Conservation (phyloP, 73 alveolate species). For the Effrenium voratum region DNA sequence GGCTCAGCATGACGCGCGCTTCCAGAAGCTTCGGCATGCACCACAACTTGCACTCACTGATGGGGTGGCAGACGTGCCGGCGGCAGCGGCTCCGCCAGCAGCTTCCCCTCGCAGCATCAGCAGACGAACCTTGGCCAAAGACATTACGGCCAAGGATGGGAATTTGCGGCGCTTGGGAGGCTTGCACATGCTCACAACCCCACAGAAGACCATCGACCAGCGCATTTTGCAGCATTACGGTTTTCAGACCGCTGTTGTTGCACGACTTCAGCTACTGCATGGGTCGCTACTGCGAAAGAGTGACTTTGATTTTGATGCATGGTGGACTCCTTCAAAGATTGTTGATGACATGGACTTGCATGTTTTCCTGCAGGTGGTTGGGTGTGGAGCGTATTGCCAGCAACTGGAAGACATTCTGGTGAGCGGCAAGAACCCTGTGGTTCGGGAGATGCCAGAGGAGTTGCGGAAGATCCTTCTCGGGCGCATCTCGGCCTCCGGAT, state of each 20-base stretch:
- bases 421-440: not conserved
- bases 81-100: no score
- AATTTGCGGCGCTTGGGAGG: not conserved
- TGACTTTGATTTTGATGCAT: not conserved
- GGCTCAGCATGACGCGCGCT: not conserved
- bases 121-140: not conserved
- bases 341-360: constrained; percentile 79
- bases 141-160: not conserved
- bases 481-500: not conserved
- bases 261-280: constrained; percentile 46
- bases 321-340: constrained; percentile 60
- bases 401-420: constrained; percentile 38
- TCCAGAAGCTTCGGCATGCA: constrained; percentile 22
- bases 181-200: not conserved
- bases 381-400: constrained; percentile 20
- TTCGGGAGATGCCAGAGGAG: constrained; percentile 27
- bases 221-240: constrained; percentile 55
- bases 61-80: not conserved
- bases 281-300: constrained; percentile 24
- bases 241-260: not conserved
- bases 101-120: no score
- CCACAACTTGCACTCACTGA: not conserved
- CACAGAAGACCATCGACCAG: not conserved
- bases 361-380: constrained; percentile 37
- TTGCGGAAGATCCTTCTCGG: not conserved